These are phyloP conservation scores for Shiraia bambusicola DNA, from an alignment of 2,329 filamentous ascomycete genomes.

Conservation along the genomic window DNA sequence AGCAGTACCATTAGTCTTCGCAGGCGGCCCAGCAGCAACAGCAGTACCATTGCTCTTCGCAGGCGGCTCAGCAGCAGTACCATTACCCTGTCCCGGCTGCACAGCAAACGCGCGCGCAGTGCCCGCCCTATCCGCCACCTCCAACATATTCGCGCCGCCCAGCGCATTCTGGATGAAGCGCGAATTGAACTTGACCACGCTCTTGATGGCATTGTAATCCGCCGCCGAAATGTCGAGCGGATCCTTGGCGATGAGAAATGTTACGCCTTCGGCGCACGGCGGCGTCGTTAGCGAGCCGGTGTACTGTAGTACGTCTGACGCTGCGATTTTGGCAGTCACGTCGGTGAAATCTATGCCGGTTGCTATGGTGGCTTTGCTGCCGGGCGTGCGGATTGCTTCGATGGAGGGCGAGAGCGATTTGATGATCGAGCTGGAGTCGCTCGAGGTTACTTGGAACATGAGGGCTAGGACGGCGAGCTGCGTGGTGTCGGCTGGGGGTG, in stretches of 20 bases:
- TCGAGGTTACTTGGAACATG: slow-evolving; percentile 46
- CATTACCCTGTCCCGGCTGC: slow-evolving; percentile 1
- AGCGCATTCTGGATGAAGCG: slow-evolving; percentile 56
- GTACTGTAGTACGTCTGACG: slow-evolving; percentile 53
- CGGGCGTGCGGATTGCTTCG: slow-evolving; percentile 44
- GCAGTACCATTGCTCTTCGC: background rate
- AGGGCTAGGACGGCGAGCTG: slow-evolving; percentile 46
- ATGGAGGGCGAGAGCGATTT: slow-evolving; percentile 37
- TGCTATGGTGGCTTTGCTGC: slow-evolving; percentile 37
- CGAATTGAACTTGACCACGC: slow-evolving; percentile 57
- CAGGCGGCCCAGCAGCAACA: background rate
- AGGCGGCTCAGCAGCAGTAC: background rate
- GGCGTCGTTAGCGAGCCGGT: slow-evolving; percentile 63
- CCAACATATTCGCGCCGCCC: slow-evolving; percentile 49
- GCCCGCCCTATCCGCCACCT: slow-evolving; percentile 11
- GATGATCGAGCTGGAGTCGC: slow-evolving; percentile 35
- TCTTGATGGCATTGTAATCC: slow-evolving; percentile 56
- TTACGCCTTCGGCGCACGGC: slow-evolving; percentile 60
- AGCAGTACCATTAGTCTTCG: background rate
- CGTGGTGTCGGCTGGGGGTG: slow-evolving; percentile 30
- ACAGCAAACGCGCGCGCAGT: slow-evolving; percentile 5
- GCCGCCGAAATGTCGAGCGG: slow-evolving; percentile 52
- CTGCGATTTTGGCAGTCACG: slow-evolving; percentile 42
- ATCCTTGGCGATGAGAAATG: slow-evolving; percentile 55
- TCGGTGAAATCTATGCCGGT: slow-evolving; percentile 49